These are phyloP conservation scores for Ambispora gerdemannii DNA, from an alignment of 192 early-diverging fungal genomes.

Conservation along the genomic window DNA sequence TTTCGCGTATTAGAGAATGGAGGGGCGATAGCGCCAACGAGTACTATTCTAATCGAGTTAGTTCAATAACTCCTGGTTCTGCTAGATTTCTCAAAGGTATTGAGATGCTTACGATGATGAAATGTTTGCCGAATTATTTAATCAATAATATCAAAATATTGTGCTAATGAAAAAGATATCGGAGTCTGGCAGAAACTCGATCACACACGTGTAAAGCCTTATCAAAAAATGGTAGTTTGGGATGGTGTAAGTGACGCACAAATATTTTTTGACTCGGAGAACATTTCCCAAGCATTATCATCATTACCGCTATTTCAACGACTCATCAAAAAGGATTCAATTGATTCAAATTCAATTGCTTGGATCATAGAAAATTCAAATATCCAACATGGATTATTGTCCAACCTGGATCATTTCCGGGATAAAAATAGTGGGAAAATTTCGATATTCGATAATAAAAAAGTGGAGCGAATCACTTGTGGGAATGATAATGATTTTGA, in stretches of 20 bases:
- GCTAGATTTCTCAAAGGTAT: slow-evolving; percentile 56
- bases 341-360: slow-evolving; percentile 54
- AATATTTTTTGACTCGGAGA: slow-evolving; percentile 51
- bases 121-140: not conserved
- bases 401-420: slow-evolving; percentile 40
- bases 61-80: slow-evolving; percentile 74
- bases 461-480: slow-evolving; percentile 58
- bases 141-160: slow-evolving; percentile 1
- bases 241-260: slow-evolving; percentile 65
- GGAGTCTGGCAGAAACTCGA: slow-evolving; percentile 67
- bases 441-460: slow-evolving; percentile 64
- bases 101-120: not conserved
- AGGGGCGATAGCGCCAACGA: slow-evolving; percentile 44
- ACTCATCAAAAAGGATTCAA: no score
- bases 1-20: slow-evolving; percentile 54
- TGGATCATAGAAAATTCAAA: slow-evolving; percentile 88
- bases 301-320: slow-evolving; percentile 18
- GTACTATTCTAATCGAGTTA: slow-evolving; percentile 77
- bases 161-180: slow-evolving; percentile 41
- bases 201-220: slow-evolving; percentile 57
- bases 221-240: slow-evolving; percentile 75
- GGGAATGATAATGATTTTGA: slow-evolving; percentile 19
- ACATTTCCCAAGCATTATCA: not conserved
- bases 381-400: slow-evolving; percentile 68
- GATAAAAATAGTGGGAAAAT: slow-evolving; percentile 46